Conservation (phyloP, 305 asterid genomes). For the Rubia balearica region DNA sequence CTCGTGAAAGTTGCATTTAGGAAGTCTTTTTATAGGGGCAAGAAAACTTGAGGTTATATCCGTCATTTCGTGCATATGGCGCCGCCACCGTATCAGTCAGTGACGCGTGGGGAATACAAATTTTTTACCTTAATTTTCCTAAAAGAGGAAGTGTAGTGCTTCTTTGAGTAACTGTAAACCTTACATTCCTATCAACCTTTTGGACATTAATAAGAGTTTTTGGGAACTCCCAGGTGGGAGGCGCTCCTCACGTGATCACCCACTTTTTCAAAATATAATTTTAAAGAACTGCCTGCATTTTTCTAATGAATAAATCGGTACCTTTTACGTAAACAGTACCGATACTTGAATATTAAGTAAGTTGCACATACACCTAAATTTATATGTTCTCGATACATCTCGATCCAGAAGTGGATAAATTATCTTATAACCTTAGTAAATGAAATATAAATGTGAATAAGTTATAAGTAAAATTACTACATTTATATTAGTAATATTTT, state of each 20-base stretch:
- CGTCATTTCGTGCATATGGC: constrained; percentile 24
- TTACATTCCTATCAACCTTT: constrained; percentile 29
- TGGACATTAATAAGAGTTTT: constrained; percentile 20
- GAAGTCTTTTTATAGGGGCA: constrained; percentile 29
- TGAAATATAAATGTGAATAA: no score
- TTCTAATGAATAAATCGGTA: not conserved
- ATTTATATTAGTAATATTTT: no score
- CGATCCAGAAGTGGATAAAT: not conserved
- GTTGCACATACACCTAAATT: not conserved
- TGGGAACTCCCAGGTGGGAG: constrained; percentile 10
- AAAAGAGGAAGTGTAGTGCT: constrained; percentile 45
- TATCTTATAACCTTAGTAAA: not conserved
- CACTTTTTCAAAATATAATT: not conserved
- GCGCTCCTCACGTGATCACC: constrained; percentile 19
- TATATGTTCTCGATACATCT: constrained; percentile 1
- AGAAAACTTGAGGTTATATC: constrained; percentile 25
- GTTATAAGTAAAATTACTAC: no score
- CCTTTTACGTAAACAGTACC: constrained; percentile 1
- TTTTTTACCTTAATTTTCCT: constrained; percentile 37
- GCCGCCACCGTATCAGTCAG: constrained; percentile 48
- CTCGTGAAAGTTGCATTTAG: constrained; percentile 19
- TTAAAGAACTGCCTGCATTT: not conserved
- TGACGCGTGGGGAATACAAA: constrained; percentile 68
- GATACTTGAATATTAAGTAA: not conserved
- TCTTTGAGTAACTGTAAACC: constrained; percentile 46